Evolutionary conservation across 2,329 filamentous ascomycete species (phyloP).

Genomic region (Dactylellina leptospora): DNA sequence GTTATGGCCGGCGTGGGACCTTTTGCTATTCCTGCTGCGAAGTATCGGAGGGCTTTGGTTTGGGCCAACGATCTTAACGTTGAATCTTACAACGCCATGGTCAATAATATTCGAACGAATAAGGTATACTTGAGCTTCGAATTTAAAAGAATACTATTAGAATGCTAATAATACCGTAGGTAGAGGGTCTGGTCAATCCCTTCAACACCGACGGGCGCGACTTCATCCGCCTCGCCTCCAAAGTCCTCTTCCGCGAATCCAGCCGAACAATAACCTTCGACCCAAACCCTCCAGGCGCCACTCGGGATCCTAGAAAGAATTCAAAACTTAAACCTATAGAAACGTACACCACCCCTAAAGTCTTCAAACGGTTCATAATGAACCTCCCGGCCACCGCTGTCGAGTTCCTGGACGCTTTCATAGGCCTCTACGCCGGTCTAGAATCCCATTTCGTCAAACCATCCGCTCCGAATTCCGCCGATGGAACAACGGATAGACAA

Average conservation of each 20-base stretch:
- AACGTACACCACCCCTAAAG: conserved; percentile 58
- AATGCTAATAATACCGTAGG: conserved; percentile 11
- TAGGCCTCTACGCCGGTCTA: conserved; percentile 79
- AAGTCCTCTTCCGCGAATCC: conserved; percentile 62
- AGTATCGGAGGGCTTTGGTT: conserved; percentile 81
- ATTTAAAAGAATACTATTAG: not conserved
- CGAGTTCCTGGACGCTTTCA: conserved; percentile 79
- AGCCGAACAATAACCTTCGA: conserved; percentile 65
- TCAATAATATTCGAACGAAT: conserved; percentile 76
- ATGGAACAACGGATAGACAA: conserved; percentile 63
- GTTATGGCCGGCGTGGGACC: conserved; percentile 98
- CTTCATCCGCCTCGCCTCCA: conserved; percentile 78
- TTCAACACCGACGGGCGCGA: conserved; percentile 71
- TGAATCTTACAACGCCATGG: conserved; percentile 78
- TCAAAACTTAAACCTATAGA: conserved; percentile 46
- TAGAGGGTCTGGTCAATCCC: conserved; percentile 54
- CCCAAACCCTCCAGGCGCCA: conserved; percentile 63
- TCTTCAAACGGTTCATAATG: conserved; percentile 94
- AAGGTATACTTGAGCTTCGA: conserved; percentile 68
- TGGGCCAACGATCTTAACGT: conserved; percentile 98
- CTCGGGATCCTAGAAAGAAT: conserved; percentile 52
- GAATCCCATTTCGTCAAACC: conserved; percentile 71
- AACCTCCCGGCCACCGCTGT: conserved; percentile 92
- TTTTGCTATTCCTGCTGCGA: conserved; percentile 90
- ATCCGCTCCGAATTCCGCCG: not conserved